These are phyloP conservation scores for Pulveroboletus frians DNA, from an alignment of 768 basidiomycete species.

Conservation along the genomic window DNA sequence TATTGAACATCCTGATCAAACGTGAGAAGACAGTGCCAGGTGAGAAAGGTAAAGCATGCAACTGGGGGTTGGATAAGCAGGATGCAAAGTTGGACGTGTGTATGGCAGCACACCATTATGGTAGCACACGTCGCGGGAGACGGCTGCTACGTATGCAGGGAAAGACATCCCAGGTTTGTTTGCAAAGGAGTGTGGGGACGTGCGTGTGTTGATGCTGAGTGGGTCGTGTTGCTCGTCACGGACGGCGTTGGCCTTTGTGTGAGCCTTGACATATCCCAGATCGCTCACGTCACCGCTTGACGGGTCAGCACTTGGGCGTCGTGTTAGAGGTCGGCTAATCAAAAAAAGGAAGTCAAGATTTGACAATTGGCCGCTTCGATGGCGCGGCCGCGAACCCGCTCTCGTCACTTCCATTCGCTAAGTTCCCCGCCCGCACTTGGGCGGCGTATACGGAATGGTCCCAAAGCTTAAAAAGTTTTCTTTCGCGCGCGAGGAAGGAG, in stretches of 20 bases:
- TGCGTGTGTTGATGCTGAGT: neutral
- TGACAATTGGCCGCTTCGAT: no score
- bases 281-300: neutral
- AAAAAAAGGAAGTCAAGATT: no score
- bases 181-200: neutral
- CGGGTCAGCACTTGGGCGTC: neutral
- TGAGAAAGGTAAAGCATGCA: slow-evolving; percentile 9
- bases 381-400: no score
- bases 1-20: slow-evolving; percentile 19
- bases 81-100: no score
- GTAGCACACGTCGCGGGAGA: slow-evolving; percentile 8
- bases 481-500: no score
- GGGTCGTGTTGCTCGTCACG: neutral
- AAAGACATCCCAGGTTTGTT: neutral
- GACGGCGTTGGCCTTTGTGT: no score
- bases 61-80: slow-evolving; percentile 9
- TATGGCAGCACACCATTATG: slow-evolving; percentile 8
- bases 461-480: no score
- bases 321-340: neutral
- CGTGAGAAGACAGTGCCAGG: slow-evolving; percentile 12
- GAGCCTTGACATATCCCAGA: neutral
- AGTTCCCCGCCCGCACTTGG: no score
- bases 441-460: no score
- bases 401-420: no score
- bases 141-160: neutral